Evolutionary conservation across 2,329 filamentous ascomycete genomes (phyloP), one percentile per base, ranked within the genome.

Genomic region (Alternaria incomplexa): DNA sequence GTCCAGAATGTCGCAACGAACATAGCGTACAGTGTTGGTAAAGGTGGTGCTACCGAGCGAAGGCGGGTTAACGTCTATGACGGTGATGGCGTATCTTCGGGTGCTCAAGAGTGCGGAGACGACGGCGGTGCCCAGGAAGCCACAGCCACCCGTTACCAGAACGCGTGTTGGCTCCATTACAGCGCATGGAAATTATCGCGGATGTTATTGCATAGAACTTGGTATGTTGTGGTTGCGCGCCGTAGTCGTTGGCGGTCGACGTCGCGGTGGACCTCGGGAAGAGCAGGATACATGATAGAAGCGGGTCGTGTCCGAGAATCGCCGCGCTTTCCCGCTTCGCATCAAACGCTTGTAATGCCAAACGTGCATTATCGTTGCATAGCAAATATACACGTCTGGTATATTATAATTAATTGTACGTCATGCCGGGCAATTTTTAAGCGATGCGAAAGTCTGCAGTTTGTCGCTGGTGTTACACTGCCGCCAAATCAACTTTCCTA

Each of bases 91-190:
- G 75, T 77, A 84, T 45, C 68, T 55, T 57, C 81, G 76, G 20
- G 72, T 67, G n/a, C 69, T 62, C 3, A 80, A 69, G 13, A 85
- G 72, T 2, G 77, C 76, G n/a, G 74, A 70, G 2, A 84, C 73
- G 22, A 85, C 77, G 25, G 75, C 74, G 9, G 77, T 73, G 30
- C 83, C 83, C 3, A 85, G 71, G 67, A 85, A 85, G 12, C 83
- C 83, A 43, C 77, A 79, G 12, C 81, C 83, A n/a, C 83, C 83
- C 4, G 83, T 85, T 25, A 85, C 75, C 3, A 85, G 75, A 40
- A 85, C 64, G 32, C 73, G 72, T 13, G 64, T 70, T 57, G 56
- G 65, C 6, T 69, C 66, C 75, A 78, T 81, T 23, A 46, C 23
- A 55, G 47, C 51, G 15, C 32, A 54, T 23, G 50, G 13, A 23